Conservation (phyloP, 2,329 filamentous ascomycete species). For the Blastomyces parvus region DNA sequence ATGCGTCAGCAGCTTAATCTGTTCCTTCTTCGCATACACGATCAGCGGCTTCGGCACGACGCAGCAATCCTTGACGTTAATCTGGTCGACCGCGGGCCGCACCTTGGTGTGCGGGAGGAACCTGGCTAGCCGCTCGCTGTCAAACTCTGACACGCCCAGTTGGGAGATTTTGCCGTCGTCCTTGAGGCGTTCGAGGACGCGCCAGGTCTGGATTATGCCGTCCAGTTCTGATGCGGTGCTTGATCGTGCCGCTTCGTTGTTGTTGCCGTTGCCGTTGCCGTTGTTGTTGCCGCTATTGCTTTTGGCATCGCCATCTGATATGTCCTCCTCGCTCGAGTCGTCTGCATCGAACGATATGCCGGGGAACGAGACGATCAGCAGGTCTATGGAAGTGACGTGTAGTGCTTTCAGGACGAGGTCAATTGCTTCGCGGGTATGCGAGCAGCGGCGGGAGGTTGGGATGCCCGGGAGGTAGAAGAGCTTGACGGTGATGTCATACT, state of each 20-base stretch:
- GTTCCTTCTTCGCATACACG: slow-evolving; percentile 68
- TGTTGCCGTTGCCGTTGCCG: background rate
- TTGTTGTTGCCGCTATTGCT: background rate
- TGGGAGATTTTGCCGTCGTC: slow-evolving; percentile 60
- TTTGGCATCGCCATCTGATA: slow-evolving; percentile 25
- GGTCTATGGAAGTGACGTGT: slow-evolving; percentile 63
- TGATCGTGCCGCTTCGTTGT: slow-evolving; percentile 22
- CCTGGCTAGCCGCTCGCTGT: slow-evolving; percentile 66
- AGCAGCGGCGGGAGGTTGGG: slow-evolving; percentile 52
- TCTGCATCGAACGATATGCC: slow-evolving; percentile 89
- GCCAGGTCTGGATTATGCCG: slow-evolving; percentile 58
- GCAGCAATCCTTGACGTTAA: slow-evolving; percentile 93
- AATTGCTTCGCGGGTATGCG: slow-evolving; percentile 69
- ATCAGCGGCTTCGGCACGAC: slow-evolving; percentile 84
- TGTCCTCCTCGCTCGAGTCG: slow-evolving; percentile 47
- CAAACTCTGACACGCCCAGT: slow-evolving; percentile 85
- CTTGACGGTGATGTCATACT: slow-evolving; percentile 94
- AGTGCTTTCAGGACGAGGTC: slow-evolving; percentile 71
- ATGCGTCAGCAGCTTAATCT: slow-evolving; percentile 84
- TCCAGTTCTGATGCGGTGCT: slow-evolving; percentile 42
- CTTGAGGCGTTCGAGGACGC: slow-evolving; percentile 62
- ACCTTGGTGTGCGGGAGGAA: slow-evolving; percentile 64
- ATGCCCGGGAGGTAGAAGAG: slow-evolving; percentile 80
- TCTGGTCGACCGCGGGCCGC: slow-evolving; percentile 79
- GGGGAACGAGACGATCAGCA: slow-evolving; percentile 87